Evolutionary conservation across 768 basidiomycete species (phyloP).

Genomic region (Polyporus arcularius): DNA sequence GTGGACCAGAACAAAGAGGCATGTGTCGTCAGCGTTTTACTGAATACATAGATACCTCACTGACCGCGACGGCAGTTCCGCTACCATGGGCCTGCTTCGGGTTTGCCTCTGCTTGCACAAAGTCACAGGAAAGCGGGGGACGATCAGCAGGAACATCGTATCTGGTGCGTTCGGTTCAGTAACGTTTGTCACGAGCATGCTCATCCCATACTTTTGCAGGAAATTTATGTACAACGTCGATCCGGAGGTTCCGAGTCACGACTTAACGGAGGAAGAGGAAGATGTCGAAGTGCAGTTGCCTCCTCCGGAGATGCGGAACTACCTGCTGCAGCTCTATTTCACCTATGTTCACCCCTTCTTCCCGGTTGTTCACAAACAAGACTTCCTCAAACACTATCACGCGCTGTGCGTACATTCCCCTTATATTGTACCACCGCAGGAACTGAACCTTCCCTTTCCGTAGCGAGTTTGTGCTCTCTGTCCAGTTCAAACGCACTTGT

Average conservation of each 20-base stretch:
- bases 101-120: slow-evolving; percentile 71
- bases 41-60: too few species aligned
- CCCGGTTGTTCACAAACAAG: slow-evolving; percentile 74
- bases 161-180: slow-evolving; percentile 20
- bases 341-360: slow-evolving; percentile 82
- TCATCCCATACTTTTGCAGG: slow-evolving; percentile 7
- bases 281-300: slow-evolving; percentile 45
- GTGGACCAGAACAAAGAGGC: slow-evolving; percentile 79
- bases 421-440: neutral
- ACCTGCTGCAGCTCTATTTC: slow-evolving; percentile 76
- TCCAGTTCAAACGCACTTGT: neutral
- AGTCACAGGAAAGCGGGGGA: slow-evolving; percentile 68
- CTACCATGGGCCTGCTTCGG: slow-evolving; percentile 79
- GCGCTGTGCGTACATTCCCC: slow-evolving; percentile 9
- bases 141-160: slow-evolving; percentile 54
- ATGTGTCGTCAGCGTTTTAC: neutral
- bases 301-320: slow-evolving; percentile 60
- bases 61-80: slow-evolving; percentile 53
- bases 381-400: slow-evolving; percentile 62
- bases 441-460: neutral
- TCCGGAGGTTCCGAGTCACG: neutral
- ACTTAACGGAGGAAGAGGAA: slow-evolving; percentile 10
- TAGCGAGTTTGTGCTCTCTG: slow-evolving; percentile 1
- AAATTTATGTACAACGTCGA: slow-evolving; percentile 19
- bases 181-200: neutral